A percentile compares a stretch with the other conserved stretches of the same genome.
phyloP scores from a whole-genome alignment of 805 yeast species.

The Lipomyces mesembrius region DNA sequence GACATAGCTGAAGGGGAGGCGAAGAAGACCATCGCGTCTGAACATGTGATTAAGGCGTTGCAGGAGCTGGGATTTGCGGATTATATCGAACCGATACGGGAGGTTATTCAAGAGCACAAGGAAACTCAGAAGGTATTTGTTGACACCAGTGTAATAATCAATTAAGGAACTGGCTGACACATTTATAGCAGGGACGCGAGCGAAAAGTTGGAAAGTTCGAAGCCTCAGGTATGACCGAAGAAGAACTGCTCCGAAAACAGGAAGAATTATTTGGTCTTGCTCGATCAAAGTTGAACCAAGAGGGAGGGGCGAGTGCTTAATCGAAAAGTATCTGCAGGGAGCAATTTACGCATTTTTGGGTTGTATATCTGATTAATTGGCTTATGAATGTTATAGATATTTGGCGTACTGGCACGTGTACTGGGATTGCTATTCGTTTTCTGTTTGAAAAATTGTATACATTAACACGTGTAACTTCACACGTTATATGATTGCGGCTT shows the following conservation, averaged over 20 bases:
- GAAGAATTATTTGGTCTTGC: conserved; percentile 87
- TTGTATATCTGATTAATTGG: neutral
- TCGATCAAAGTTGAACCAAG: conserved; percentile 45
- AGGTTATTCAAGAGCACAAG: conserved; percentile 82
- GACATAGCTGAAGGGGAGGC: conserved; percentile 96
- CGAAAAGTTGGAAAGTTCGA: conserved; percentile 91
- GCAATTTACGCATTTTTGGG: neutral
- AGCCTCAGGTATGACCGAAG: conserved; percentile 89
- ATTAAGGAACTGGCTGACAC: conserved; percentile 3
- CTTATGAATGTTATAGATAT: conserved; percentile 1
- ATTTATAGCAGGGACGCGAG: conserved; percentile 59
- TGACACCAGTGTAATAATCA: neutral
- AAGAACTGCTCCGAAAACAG: conserved; percentile 87
- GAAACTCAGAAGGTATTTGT: conserved; percentile 69
- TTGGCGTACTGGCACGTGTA: conserved; percentile 1
- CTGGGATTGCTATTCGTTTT: neutral
- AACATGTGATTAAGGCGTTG: conserved; percentile 89
- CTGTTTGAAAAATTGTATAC: neutral
- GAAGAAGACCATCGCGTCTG: conserved; percentile 94
- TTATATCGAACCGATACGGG: conserved; percentile 79
- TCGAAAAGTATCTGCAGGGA: neutral
- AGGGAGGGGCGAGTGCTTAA: conserved; percentile 2
- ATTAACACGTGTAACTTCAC: neutral
- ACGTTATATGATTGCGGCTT: neutral
- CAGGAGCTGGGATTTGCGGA: conserved; percentile 84